phyloP scores from a whole-genome alignment of 2,329 filamentous ascomycete species.

The Fusarium heterosporum region DNA sequence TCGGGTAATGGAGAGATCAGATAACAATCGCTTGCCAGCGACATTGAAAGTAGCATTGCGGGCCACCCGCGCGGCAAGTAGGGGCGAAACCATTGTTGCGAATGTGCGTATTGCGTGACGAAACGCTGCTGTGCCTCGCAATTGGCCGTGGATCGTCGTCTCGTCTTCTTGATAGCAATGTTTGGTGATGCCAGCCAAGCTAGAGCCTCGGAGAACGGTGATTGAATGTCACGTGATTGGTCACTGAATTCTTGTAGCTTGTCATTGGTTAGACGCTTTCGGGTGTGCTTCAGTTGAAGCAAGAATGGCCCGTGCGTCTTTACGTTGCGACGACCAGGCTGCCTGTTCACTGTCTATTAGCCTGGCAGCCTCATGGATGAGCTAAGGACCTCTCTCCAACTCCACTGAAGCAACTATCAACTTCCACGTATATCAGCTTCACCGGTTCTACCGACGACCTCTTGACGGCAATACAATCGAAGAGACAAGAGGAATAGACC shows the following conservation, averaged over 20 bases:
- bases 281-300: background rate
- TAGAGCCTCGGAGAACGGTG: slow-evolving; percentile 43
- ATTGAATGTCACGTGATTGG: slow-evolving; percentile 44
- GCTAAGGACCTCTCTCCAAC: slow-evolving; percentile 40
- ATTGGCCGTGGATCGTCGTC: slow-evolving; percentile 47
- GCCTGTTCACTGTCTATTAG: slow-evolving; percentile 22
- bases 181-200: slow-evolving; percentile 44
- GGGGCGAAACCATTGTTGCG: slow-evolving; percentile 67
- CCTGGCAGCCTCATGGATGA: slow-evolving; percentile 53
- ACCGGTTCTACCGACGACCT: slow-evolving; percentile 3
- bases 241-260: slow-evolving; percentile 41
- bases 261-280: slow-evolving; percentile 21
- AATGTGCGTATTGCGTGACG: slow-evolving; percentile 47
- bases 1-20: slow-evolving; percentile 92
- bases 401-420: slow-evolving; percentile 38
- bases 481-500: background rate
- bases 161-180: slow-evolving; percentile 40
- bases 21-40: slow-evolving; percentile 66
- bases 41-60: slow-evolving; percentile 60
- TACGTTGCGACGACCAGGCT: slow-evolving; percentile 53
- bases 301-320: slow-evolving; percentile 41
- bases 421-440: slow-evolving; percentile 15
- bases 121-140: slow-evolving; percentile 49
- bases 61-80: slow-evolving; percentile 67
- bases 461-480: slow-evolving; percentile 2